phyloP scores from a whole-genome alignment of 208 protist species.

The Crithidia brevicula region DNA sequence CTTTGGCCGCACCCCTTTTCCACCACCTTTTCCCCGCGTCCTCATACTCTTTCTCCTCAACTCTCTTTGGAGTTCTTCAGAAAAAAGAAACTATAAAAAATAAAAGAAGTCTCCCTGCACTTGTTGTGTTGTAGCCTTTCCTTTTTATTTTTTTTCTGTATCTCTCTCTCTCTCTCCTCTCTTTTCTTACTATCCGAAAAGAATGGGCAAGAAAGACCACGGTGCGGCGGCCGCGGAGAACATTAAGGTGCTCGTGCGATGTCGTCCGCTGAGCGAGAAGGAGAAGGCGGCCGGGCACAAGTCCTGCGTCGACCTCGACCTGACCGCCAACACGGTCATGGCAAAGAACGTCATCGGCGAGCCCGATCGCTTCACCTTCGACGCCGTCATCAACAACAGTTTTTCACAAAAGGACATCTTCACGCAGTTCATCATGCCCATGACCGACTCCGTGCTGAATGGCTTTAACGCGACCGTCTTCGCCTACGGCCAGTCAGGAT shows the following conservation, averaged over 20 bases:
- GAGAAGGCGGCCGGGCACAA: slow-evolving; percentile 78
- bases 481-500: slow-evolving; percentile 95
- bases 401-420: slow-evolving; percentile 90
- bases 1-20: no score
- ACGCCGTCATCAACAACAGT: slow-evolving; percentile 91
- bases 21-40: neutral
- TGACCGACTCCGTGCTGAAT: slow-evolving; percentile 86
- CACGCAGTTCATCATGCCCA: slow-evolving; percentile 82
- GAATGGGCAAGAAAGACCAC: slow-evolving; percentile 74
- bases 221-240: slow-evolving; percentile 72
- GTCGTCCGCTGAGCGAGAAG: slow-evolving; percentile 85
- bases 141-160: slow-evolving; percentile 2
- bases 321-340: slow-evolving; percentile 70
- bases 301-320: slow-evolving; percentile 76
- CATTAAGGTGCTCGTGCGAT: slow-evolving; percentile 89
- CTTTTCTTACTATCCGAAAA: neutral
- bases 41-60: neutral
- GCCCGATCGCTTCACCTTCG: slow-evolving; percentile 87
- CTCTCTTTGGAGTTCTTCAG: no score
- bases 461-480: slow-evolving; percentile 95
- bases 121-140: no score
- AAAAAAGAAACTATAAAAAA: no score
- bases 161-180: slow-evolving; percentile 15
- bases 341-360: slow-evolving; percentile 66
- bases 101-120: no score